Evolutionary conservation across 139 green algal species (phyloP), one percentile per base, ranked within the genome.

Genomic region (Chlamydomonas sphaeroides): DNA sequence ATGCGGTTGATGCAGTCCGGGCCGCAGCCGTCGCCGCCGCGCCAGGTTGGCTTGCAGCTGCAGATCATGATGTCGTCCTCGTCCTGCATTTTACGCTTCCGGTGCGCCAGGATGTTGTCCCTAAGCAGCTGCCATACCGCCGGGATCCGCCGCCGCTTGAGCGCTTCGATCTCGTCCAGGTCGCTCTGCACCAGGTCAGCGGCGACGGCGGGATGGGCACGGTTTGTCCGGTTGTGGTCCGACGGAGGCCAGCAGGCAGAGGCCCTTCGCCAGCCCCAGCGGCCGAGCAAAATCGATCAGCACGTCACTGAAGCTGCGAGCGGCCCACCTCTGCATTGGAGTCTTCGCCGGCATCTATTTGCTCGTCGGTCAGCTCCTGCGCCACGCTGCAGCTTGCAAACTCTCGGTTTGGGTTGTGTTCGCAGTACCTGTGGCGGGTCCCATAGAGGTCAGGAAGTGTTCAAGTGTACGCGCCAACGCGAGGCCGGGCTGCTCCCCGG

Each of bases 1-100:
- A 97, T 90, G 11, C 97, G 83, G 92, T 99, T 99, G 59, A 99
- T 90, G 92, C 97, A 99, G 80, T 98, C 88, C 0, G 91, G 88
- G 0, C 94, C 95, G 78, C 97, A 99, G 42, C 93, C 96, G 38
- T 91, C 84, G 14, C 88, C 90, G 10, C 90, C 89, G 2, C 89
- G 70, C 63, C 84, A 92, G 0, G 86, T 61, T 1, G 90, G 92
- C 53, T 91, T 89, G 91, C 97, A 99, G 63, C 95, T 87, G 90
- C 97, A 99, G 28, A 98, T 92, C 94, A 98, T 98, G 85, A 98
- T 93, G 79, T 98, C 96, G 68, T 98, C 96, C 76, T 98, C 96
- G 48, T 98, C 90, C 87, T 95, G 88, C 57, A 84, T 49, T 38
- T 96, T 97, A 5, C 88, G 88, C 79, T 91, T 86, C 2, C 95